These are phyloP conservation scores for Pholiota adiposa DNA, from an alignment of 1,284 basidiomycete genomes.

Conservation along the genomic window DNA sequence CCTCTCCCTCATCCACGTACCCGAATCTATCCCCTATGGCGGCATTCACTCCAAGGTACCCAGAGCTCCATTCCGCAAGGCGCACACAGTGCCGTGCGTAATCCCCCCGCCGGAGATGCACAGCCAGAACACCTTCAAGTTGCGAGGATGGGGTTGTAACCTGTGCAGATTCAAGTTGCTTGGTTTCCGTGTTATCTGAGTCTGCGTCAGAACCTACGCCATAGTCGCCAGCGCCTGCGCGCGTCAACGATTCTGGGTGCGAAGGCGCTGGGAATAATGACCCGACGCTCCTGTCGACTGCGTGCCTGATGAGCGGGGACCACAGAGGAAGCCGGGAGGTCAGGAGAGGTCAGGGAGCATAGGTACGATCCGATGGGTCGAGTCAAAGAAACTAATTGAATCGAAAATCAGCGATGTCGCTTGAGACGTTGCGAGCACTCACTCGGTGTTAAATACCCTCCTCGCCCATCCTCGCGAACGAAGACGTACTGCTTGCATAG, in stretches of 20 bases:
- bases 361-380: slow-evolving; percentile 43
- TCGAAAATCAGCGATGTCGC: not conserved
- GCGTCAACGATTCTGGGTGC: too few species aligned
- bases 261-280: slow-evolving; percentile 36
- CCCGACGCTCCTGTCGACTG: slow-evolving; percentile 54
- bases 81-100: slow-evolving; percentile 63
- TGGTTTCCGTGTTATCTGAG: too few species aligned
- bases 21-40: slow-evolving; percentile 53
- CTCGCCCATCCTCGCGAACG: slow-evolving; percentile 38
- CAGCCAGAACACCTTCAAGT: slow-evolving; percentile 52
- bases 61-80: slow-evolving; percentile 51
- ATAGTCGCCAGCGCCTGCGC: too few species aligned
- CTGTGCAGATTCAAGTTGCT: too few species aligned
- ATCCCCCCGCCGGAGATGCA: slow-evolving; percentile 73
- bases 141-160: too few species aligned
- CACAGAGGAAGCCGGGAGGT: slow-evolving; percentile 65
- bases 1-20: slow-evolving; percentile 18
- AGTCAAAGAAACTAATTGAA: slow-evolving; percentile 55
- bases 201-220: too few species aligned
- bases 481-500: slow-evolving; percentile 46
- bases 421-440: slow-evolving; percentile 27
- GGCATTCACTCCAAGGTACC: slow-evolving; percentile 63
- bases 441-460: slow-evolving; percentile 55
- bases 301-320: slow-evolving; percentile 62
- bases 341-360: slow-evolving; percentile 55